Base-by-base conservation (phyloP, 1,284 basidiomycete genomes). In the Uromyces viciae-fabae region DNA sequence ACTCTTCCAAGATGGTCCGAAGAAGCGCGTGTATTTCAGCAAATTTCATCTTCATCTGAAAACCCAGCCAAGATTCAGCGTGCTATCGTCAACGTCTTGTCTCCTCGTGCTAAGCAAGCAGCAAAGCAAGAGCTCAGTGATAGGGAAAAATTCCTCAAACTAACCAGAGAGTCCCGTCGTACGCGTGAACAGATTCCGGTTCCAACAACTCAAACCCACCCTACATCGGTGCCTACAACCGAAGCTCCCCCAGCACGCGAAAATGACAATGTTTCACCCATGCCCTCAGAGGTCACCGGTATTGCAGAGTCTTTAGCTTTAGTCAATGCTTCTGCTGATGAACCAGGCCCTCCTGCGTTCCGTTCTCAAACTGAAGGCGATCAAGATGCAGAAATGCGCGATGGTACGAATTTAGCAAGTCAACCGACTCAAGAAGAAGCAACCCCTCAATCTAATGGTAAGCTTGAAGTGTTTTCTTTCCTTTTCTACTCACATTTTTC, bases 1-100 rank as follows among this genome's bases (percentile, higher is more conserved):
- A 80, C 77, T 22, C 77, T 73, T 19, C 77, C 77, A 42, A 49
- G 77, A 43, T 80, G 77, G 77, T 72, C 77, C 5, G 68, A 80
- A 38, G 77, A 80, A 60, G 77, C 77, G 11, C 36, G 77, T 14
- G 77, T 80, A 14, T 81, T 81, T 28, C 78, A 81, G 58, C 54
- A 73, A 31, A 80, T 58, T 31, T 42, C 69, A 3, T 71, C 76
- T n/a, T 64, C 77, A 14, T 54, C 58, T 40, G 69, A 80, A 52
- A 80, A 80, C 42, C 77, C 77, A 22, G 43, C 52, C 0, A 68
- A 68, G 22, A 72, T 80, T 9, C 66, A 72, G 49, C 66, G 54
- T 22, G 52, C 69, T 19, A 79, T 79, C 31, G 2, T 79, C 19
- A 28, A 38, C 36, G 36, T 74, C 8, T 31, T 80, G 19, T 54